Conservation (phyloP, 2,329 filamentous ascomycete genomes). For the Coleophoma crateriformis region DNA sequence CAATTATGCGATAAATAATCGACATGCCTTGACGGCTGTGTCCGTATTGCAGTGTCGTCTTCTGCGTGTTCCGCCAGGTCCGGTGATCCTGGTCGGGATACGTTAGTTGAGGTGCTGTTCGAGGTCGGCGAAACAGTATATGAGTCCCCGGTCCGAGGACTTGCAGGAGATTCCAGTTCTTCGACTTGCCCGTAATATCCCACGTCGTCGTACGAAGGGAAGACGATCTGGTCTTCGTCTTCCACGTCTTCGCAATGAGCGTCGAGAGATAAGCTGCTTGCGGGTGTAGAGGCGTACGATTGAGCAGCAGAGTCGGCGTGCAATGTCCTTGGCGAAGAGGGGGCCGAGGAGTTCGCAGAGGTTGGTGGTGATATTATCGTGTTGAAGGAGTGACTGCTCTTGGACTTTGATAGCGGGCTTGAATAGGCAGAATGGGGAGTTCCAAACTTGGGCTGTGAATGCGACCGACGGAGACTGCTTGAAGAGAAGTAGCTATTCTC, state of each 20-base stretch:
- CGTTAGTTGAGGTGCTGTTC: constrained; percentile 51
- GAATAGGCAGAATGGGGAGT: constrained; percentile 42
- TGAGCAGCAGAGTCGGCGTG: constrained; percentile 46
- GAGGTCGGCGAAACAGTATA: constrained; percentile 53
- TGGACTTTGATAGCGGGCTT: constrained; percentile 39
- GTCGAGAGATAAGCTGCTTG: constrained; percentile 62
- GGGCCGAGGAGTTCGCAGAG: constrained; percentile 40
- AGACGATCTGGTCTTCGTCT: constrained; percentile 61
- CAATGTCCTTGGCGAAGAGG: constrained; percentile 49
- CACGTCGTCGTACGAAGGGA: constrained; percentile 36
- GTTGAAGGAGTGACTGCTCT: constrained; percentile 19
- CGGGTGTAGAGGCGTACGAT: constrained; percentile 57
- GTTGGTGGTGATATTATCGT: constrained; percentile 17
- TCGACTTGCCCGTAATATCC: constrained; percentile 29
- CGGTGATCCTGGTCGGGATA: constrained; percentile 34
- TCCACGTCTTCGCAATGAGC: constrained; percentile 93
- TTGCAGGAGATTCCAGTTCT: constrained; percentile 44
- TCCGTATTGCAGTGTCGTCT: constrained; percentile 48
- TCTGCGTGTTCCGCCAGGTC: constrained; percentile 26
- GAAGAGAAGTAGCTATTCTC: constrained; percentile 52
- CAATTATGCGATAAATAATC: constrained; percentile 96
- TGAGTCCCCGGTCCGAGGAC: constrained; percentile 44
- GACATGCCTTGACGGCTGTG: constrained; percentile 69
- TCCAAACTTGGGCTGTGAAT: constrained; percentile 53
- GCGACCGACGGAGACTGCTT: constrained; percentile 49